Evolutionary conservation across 805 yeast species (phyloP), one percentile per base, ranked within the genome.

Genomic region (Wickerhamomyces ciferrii): DNA sequence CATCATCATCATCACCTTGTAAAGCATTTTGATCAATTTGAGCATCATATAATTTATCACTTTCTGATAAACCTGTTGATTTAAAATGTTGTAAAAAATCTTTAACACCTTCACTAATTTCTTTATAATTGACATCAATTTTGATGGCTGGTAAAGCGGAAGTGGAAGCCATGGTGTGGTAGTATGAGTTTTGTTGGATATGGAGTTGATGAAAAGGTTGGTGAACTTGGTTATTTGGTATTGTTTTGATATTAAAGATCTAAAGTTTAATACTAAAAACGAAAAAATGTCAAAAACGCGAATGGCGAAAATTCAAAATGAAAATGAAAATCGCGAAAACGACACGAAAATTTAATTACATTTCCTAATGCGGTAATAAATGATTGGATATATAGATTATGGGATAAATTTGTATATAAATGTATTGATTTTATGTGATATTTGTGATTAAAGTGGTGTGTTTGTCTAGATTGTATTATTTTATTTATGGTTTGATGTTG

Each of bases 61-160:
- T 60, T 27, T 53, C 58, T 3, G 61, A 54, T 2, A 31, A 37
- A 32, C 67, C 58, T 43, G 72, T 57, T 20, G 74, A 61, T 65
- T 81, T 86, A 73, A 71, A 90, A 56, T 86, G 84, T 25, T 73
- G 67, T 46, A 90, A 64, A 65, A 90, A 90, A 50, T 83, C 85
- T 50, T 73, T 71, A 42, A 86, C 75, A 24, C 76, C 69, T 19
- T 72, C 73, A 45, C 75, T 71, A 54, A 88, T 73, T 41, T 79
- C 83, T 42, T 74, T 74, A 64, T 90, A 91, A 68, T 90, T 87
- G 63, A 87, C 78, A 50, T 83, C 78, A 47, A 87, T 67, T 59
- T 81, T 84, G 54, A 84, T 75, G 24, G 89, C 71, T 27, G 90
- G 91, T 50, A 84, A 57, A 4, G 70, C 56, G 7, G 59, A 52